Conservation (phyloP, 805 yeast species). For the Candida tammaniensis region DNA sequence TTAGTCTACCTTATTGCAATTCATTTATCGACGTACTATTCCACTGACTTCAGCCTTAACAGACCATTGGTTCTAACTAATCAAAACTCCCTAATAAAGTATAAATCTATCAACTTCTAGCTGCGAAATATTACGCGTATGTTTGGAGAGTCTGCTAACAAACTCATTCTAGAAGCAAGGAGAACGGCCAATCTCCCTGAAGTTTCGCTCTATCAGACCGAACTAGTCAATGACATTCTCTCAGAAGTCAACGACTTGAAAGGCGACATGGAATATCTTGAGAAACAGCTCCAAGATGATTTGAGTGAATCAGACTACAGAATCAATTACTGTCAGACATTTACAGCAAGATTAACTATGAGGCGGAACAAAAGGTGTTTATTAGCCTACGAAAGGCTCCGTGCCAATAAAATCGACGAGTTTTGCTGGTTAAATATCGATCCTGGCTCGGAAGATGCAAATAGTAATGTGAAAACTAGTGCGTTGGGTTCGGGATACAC, state of each 20-base stretch:
- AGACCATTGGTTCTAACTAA: too few species aligned
- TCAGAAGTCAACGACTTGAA: conserved; percentile 70
- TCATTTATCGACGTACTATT: too few species aligned
- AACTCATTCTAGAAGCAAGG: conserved; percentile 82
- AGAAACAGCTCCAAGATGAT: conserved; percentile 14
- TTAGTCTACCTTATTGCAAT: too few species aligned
- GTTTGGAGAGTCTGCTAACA: conserved; percentile 88
- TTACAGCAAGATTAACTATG: conserved; percentile 73
- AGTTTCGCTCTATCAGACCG: conserved; percentile 71
- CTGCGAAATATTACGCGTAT: too few species aligned
- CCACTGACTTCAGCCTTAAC: too few species aligned
- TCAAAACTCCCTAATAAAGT: too few species aligned
- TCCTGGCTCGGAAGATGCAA: conserved; percentile 23
- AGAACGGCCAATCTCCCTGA: conserved; percentile 64
- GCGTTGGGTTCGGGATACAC: conserved; percentile 21
- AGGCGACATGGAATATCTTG: conserved; percentile 50
- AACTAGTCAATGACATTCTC: conserved; percentile 62
- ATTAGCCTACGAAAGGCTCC: conserved; percentile 72
- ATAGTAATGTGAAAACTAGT: conserved; percentile 3
- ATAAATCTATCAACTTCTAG: too few species aligned
- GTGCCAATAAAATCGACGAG: conserved; percentile 67
- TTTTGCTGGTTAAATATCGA: conserved; percentile 71
- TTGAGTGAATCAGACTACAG: conserved; percentile 36
- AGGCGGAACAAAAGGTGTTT: conserved; percentile 87
- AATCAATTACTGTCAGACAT: conserved; percentile 58